Evolutionary conservation across 441 rosid species (phyloP).

Genomic region (Pelargonium citronellum): DNA sequence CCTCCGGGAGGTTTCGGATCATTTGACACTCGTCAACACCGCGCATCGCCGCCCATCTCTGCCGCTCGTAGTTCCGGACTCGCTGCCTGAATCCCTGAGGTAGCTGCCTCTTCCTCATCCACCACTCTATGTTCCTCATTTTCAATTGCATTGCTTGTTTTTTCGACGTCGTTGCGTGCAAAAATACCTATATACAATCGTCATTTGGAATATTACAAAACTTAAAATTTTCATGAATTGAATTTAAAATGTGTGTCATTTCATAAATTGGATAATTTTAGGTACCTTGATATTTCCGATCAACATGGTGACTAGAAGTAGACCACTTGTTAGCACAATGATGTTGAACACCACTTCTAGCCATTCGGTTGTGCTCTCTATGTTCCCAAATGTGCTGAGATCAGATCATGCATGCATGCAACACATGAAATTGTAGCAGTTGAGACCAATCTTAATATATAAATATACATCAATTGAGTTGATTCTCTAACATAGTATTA

Average conservation of each 20-base stretch:
- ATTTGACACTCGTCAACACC: conserved; percentile 86
- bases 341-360: conserved; percentile 87
- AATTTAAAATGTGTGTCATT: no score
- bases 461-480: no score
- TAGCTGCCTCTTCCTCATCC: conserved; percentile 86
- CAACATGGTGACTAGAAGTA: conserved; percentile 82
- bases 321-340: conserved; percentile 83
- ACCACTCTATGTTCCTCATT: conserved; percentile 96
- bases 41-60: conserved; percentile 93
- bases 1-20: conserved; percentile 82
- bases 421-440: no score
- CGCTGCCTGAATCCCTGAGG: conserved; percentile 75
- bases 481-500: no score
- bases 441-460: no score
- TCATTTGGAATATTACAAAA: no score
- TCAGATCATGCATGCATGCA: no score
- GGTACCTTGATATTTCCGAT: conserved; percentile 63
- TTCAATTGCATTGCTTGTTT: conserved; percentile 92
- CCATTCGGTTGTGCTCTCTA: conserved; percentile 96
- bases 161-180: conserved; percentile 90
- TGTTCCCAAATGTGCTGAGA: conserved; percentile 75
- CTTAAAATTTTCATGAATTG: no score
- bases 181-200: conserved; percentile 45
- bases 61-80: conserved; percentile 83
- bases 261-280: no score